Base-by-base conservation (phyloP, 768 basidiomycete species). In the Xerocomus spinulosus region DNA sequence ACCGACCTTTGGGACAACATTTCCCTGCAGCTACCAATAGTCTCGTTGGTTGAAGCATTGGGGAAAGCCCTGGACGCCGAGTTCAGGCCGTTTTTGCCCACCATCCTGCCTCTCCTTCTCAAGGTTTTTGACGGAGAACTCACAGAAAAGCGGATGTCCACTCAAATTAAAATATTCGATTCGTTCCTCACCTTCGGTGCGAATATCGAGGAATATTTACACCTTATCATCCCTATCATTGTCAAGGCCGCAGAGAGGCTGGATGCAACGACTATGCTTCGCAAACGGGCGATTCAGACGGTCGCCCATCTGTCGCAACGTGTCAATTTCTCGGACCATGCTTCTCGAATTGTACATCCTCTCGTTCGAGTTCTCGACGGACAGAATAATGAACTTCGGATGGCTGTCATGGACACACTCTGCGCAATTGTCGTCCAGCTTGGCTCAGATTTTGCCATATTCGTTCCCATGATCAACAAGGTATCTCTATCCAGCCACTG, bases 311-410 rank as follows among this genome's bases (percentile, higher is more conserved):
- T 99, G 23, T 93, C 92, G 5, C 79, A 86, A 54, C 79, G 93
- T 48, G 92, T 98, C 56, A 97, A 98, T 69, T 97, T 99, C 62
- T 92, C 92, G 4, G 96, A 98, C 60, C 95, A 98, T 54, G 92
- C 96, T 18, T 95, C 92, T 9, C 82, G 95, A 20, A 96, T 98
- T 58, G 90, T 99, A 7, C 96, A 98, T 59, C 94, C 96, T 5
- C 76, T 99, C 21, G 86, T 92, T 33, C 80, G 96, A 30, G 88
- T 97, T 2, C 72, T 99, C 48, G 83, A 83, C 34, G 74, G 73
- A 29, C 73, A 78, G 2, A 84, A 77, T 55, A 86, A 86, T 50
- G 94, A 97, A 49, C 71, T 98, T 39, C 77, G 90, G 18, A 79
- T 79, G 67, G 81, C 87, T 1, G 89, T 94, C 8, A 86, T 98